Evolutionary conservation across 768 basidiomycete genomes (phyloP).

Genomic region (Cystobasidium tubakii): DNA sequence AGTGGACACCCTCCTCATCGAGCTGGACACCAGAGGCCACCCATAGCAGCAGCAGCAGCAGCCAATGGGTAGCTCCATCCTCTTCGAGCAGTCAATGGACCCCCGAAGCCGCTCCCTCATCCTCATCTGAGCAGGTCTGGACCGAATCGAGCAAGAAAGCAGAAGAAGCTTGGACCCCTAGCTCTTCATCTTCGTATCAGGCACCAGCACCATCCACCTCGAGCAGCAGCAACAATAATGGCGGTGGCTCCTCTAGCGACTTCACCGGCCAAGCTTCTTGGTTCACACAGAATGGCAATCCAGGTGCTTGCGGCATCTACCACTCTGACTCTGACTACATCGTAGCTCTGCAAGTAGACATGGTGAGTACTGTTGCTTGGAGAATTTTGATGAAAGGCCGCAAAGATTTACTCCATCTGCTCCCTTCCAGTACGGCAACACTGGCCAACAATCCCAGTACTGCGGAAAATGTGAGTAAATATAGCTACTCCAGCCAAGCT

Average conservation of each 20-base stretch:
- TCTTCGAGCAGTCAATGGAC: constrained; percentile 22
- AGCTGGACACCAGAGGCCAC: constrained; percentile 1
- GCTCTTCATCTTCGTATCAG: background rate
- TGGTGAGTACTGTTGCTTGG: background rate
- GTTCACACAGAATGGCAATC: constrained; percentile 22
- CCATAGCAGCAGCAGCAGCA: background rate
- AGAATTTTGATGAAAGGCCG: background rate
- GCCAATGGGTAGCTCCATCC: background rate
- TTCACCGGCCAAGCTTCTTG: constrained; percentile 8
- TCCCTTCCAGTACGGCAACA: constrained; percentile 7
- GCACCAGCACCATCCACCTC: background rate
- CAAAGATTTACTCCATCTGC: background rate
- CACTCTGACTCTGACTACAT: constrained; percentile 55
- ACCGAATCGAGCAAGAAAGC: background rate
- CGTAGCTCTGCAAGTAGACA: constrained; percentile 54
- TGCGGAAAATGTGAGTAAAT: constrained; percentile 17
- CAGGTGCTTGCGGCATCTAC: constrained; percentile 57
- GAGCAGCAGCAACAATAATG: constrained; percentile 1
- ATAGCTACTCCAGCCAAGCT: background rate
- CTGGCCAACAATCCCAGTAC: constrained; percentile 1
- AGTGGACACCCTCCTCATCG: constrained; percentile 16
- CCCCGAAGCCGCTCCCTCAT: constrained; percentile 12
- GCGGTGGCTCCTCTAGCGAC: background rate
- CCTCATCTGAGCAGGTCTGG: constrained; percentile 8
- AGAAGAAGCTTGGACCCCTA: background rate